phyloP scores from a whole-genome alignment of 805 yeast species.

The Yarrowia divulgata region DNA sequence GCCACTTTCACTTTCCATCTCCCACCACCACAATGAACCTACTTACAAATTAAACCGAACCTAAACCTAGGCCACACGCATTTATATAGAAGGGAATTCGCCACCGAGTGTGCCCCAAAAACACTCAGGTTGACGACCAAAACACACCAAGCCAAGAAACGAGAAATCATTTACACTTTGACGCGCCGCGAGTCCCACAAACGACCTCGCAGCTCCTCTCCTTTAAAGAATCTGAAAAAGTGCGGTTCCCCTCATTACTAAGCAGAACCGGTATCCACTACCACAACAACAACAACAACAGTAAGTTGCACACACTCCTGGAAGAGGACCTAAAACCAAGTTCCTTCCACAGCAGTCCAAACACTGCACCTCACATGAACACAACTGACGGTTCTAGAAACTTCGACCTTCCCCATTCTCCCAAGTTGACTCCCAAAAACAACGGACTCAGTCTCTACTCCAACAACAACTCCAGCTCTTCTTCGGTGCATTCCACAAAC shows the following conservation, averaged over 20 bases:
- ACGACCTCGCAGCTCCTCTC: slow-evolving; percentile 14
- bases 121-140: slow-evolving; percentile 6
- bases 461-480: slow-evolving; percentile 30
- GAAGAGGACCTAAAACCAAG: neutral
- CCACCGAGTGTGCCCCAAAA: slow-evolving; percentile 13
- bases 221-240: neutral
- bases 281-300: slow-evolving; percentile 4
- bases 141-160: neutral
- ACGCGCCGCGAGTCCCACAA: slow-evolving; percentile 9
- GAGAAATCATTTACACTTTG: neutral
- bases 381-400: slow-evolving; percentile 38
- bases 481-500: slow-evolving; percentile 25
- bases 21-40: slow-evolving; percentile 21
- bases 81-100: slow-evolving; percentile 22
- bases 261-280: slow-evolving; percentile 13
- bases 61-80: slow-evolving; percentile 10
- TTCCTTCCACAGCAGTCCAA: slow-evolving; percentile 3
- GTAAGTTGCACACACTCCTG: slow-evolving; percentile 17
- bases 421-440: slow-evolving; percentile 37
- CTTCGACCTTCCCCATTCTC: slow-evolving; percentile 38
- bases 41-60: slow-evolving; percentile 37
- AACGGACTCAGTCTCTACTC: slow-evolving; percentile 36
- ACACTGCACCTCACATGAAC: slow-evolving; percentile 33
- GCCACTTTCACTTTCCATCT: slow-evolving; percentile 19
- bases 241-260: slow-evolving; percentile 21